A percentile compares a stretch with the other conserved stretches of the same genome.
Conservation (phyloP, 495 filamentous ascomycete genomes). For the Penicillium turbatum region DNA sequence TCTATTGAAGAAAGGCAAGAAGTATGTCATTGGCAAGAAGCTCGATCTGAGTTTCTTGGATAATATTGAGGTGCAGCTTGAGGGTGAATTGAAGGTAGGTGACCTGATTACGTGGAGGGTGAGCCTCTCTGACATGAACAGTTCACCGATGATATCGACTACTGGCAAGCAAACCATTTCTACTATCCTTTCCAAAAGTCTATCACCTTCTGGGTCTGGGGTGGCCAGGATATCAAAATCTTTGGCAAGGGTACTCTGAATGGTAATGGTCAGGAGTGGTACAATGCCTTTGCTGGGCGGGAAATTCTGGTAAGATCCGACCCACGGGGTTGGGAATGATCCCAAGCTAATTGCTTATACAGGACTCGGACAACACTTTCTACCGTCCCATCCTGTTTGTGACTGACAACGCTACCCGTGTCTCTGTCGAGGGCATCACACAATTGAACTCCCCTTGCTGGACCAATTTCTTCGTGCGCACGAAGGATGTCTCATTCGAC, state of each 20-base stretch:
- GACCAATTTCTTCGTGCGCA: constrained; percentile 55
- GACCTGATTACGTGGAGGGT: too few species aligned
- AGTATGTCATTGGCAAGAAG: constrained; percentile 53
- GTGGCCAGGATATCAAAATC: constrained; percentile 54
- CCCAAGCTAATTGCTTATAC: not conserved
- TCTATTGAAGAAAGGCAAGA: constrained; percentile 46
- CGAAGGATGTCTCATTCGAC: constrained; percentile 49
- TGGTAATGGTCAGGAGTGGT: constrained; percentile 53
- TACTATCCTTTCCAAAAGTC: constrained; percentile 55
- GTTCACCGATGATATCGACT: constrained; percentile 56
- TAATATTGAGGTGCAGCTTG: constrained; percentile 52
- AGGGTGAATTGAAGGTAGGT: constrained; percentile 49
- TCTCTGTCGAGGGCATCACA: constrained; percentile 52
- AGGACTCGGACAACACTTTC: constrained; percentile 49
- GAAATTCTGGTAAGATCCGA: constrained; percentile 37
- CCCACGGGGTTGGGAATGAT: not conserved
- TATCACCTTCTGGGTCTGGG: constrained; percentile 59
- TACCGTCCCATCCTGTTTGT: constrained; percentile 54
- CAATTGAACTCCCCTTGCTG: constrained; percentile 56
- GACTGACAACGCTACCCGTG: constrained; percentile 52
- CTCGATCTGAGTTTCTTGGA: constrained; percentile 54
- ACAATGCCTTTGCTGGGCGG: constrained; percentile 43
- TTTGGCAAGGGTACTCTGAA: constrained; percentile 50
- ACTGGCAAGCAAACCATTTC: constrained; percentile 57
- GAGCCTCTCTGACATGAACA: constrained; percentile 10